These are phyloP conservation scores for Aspergillus versicolor DNA, from an alignment of 2,329 filamentous ascomycete species.

Conservation along the genomic window DNA sequence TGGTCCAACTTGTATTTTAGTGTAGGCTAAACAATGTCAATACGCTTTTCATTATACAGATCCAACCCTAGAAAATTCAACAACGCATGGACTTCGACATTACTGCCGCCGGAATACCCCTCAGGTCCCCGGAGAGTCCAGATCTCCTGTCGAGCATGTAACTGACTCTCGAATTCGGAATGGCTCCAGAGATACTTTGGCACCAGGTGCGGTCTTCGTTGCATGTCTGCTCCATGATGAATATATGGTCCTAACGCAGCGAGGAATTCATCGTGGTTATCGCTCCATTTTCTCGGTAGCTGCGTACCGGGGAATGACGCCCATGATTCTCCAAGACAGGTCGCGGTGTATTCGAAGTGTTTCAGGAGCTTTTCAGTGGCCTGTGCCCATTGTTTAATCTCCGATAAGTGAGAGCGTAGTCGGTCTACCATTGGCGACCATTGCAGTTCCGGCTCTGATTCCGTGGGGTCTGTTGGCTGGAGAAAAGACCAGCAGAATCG, in stretches of 20 bases:
- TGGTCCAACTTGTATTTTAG: no score
- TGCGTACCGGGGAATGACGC: background rate
- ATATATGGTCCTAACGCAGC: background rate
- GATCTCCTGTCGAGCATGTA: background rate
- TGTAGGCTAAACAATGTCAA: background rate
- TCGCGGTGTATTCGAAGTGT: background rate
- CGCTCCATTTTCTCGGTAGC: background rate
- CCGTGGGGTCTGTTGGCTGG: background rate
- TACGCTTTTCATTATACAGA: background rate
- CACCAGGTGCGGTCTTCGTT: background rate
- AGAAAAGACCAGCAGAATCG: conserved; percentile 7
- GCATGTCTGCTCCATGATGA: background rate
- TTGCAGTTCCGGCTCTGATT: background rate
- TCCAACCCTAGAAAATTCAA: background rate
- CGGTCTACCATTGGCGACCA: background rate
- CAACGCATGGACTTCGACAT: background rate
- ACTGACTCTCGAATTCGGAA: background rate
- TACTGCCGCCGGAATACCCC: background rate
- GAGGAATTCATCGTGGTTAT: background rate
- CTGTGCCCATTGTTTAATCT: conserved; percentile 3
- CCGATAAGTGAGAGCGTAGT: background rate
- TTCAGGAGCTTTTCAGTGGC: background rate
- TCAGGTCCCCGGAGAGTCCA: background rate
- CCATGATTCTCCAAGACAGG: background rate
- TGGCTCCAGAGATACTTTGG: background rate